phyloP scores from a whole-genome alignment of 805 yeast species.

The Tetrapisispora namnaoensis region DNA sequence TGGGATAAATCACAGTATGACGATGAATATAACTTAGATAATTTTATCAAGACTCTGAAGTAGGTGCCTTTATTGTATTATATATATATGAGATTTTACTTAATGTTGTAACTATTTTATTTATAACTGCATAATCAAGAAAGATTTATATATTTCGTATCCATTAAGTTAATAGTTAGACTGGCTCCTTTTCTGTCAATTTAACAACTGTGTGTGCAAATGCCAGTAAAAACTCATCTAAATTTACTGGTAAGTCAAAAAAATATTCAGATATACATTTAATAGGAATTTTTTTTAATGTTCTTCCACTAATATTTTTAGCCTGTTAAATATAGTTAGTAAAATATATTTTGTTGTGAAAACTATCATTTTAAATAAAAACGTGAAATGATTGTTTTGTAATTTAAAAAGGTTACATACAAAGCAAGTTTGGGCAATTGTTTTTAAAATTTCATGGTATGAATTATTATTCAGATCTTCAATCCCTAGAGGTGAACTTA shows the following conservation, averaged over 20 bases:
- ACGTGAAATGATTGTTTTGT: too few relatives aligned
- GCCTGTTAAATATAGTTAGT: constrained; percentile 13
- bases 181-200: background rate
- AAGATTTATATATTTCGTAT: background rate
- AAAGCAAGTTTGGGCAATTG: constrained; percentile 16
- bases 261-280: constrained; percentile 23
- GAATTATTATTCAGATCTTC: constrained; percentile 1
- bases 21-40: constrained; percentile 91
- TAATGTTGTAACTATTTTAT: constrained; percentile 4
- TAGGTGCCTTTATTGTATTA: constrained; percentile 13
- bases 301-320: constrained; percentile 24
- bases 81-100: background rate
- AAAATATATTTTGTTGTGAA: constrained; percentile 1
- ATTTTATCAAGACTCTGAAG: constrained; percentile 73
- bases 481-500: constrained; percentile 4
- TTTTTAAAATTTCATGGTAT: constrained; percentile 8
- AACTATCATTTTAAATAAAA: background rate
- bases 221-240: constrained; percentile 19
- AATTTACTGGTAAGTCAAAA: constrained; percentile 16
- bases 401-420: too few relatives aligned
- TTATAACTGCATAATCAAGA: background rate
- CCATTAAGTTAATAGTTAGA: too few relatives aligned
- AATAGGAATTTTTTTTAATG: constrained; percentile 22
- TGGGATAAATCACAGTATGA: constrained; percentile 97
- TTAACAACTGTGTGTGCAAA: constrained; percentile 8